Base-by-base conservation (phyloP, 225 moss, liverwort and hornwort species). In the Sphagnum contortum region DNA sequence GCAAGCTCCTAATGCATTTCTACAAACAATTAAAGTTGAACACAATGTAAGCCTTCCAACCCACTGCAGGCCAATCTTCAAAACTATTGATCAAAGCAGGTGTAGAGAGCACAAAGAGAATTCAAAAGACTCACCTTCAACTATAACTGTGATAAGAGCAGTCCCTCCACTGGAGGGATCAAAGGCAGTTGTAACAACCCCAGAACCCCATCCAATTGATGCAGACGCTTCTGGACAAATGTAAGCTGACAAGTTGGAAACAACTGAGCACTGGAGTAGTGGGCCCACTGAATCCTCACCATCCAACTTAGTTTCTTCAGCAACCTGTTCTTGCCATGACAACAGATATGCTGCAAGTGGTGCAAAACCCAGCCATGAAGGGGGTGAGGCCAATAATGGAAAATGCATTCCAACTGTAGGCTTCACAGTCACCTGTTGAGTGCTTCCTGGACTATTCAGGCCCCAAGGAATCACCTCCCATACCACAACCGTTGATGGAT, bases 391-490 rank as follows among this genome's bases (percentile, higher is more conserved):
- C 66, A 81, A 56, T 49, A 86, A 50, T 9, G 90, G 86, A 59
- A 87, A 78, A 74, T 89, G 96, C 49, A 83, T 75, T 55, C 87
- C 80, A 71, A 87, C 61, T 47, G 71, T 73, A 60, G 90, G 87
- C 72, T 98, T 98, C 55, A 84, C 70, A 71, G 74, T 65, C 50
- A 82, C 89, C 77, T 86, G 90, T 64, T 81, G 84, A 72, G 66
- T 67, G 47, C 74, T 83, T 64, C 83, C 76, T 62, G 83, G 71
- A 6, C 78, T 62, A 70, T 71, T 89, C 50, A 79, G 57, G 52
- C 75, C 82, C 87, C 87, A 89, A 2, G 96, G 76, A 69, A 83
- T 86, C 66, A 98, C 83, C 74, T 98, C 98, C 98, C 98, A 98
- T 47, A 98, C 87, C 64, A 98, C 93, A 14, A 93, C 87, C 47